These are phyloP conservation scores for Diutina scorzettiae DNA, from an alignment of 1,139 yeast genomes.

Conservation along the genomic window DNA sequence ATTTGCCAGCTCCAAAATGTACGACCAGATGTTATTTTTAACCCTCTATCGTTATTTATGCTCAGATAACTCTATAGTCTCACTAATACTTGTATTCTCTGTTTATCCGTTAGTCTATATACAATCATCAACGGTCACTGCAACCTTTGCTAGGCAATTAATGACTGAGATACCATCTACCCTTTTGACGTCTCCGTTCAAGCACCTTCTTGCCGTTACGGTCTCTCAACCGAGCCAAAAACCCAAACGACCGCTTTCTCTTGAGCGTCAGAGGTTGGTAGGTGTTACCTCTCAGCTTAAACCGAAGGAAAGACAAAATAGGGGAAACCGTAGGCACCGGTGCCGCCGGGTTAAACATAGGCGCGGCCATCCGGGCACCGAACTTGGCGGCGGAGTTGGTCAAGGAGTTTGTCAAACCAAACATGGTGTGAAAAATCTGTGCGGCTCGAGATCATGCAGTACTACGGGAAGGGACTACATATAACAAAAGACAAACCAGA, in stretches of 20 bases:
- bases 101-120: no score
- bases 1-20: no score
- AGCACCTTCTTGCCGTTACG: slow-evolving; percentile 71
- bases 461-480: not conserved
- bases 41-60: no score
- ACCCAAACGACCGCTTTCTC: slow-evolving; percentile 85
- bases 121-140: not conserved
- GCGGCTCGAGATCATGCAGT: not conserved
- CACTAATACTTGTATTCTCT: no score
- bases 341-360: not conserved
- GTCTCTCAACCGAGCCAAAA: slow-evolving; percentile 76
- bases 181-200: slow-evolving; percentile 72
- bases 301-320: slow-evolving; percentile 25
- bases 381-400: not conserved
- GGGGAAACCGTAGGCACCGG: not conserved
- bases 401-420: slow-evolving; percentile 4
- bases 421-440: not conserved
- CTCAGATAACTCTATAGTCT: no score
- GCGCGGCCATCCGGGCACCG: not conserved
- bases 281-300: slow-evolving; percentile 87
- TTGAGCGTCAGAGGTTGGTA: slow-evolving; percentile 88
- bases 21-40: no score
- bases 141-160: slow-evolving; percentile 15
- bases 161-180: slow-evolving; percentile 88
- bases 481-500: not conserved